Percentiles rank a stretch among this genome's conserved stretches.
Evolutionary conservation across 1,139 yeast genomes (phyloP).

Genomic region (Pichia sp.): DNA sequence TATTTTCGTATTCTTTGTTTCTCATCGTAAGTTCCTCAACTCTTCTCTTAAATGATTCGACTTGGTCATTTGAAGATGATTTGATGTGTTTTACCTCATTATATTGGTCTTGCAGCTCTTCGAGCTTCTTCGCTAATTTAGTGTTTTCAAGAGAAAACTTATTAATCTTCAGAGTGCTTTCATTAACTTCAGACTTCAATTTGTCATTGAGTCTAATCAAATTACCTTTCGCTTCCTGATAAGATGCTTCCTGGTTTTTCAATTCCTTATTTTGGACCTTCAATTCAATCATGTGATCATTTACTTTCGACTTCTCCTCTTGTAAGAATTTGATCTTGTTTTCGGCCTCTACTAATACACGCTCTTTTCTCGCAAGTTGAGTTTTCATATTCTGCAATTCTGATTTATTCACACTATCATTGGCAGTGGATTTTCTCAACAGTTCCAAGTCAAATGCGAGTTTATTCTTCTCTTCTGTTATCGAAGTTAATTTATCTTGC

Average conservation of each 20-base stretch:
- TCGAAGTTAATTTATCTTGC: conserved; percentile 13
- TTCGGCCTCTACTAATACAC: conserved; percentile 25
- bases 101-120: conserved; percentile 47
- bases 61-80: conserved; percentile 47
- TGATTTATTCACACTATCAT: conserved; percentile 30
- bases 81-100: conserved; percentile 46
- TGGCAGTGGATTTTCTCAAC: conserved; percentile 31
- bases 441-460: conserved; percentile 27
- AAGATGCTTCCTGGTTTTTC: conserved; percentile 35
- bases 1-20: conserved; percentile 56
- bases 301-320: conserved; percentile 39
- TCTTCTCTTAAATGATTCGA: conserved; percentile 61
- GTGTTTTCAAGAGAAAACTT: conserved; percentile 52
- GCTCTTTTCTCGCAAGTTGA: conserved; percentile 27
- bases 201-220: conserved; percentile 39
- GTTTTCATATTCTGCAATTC: conserved; percentile 31
- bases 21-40: conserved; percentile 73
- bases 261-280: conserved; percentile 42
- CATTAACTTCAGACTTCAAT: conserved; percentile 35
- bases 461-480: conserved; percentile 30
- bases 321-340: conserved; percentile 36
- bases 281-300: conserved; percentile 40
- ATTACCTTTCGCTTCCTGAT: conserved; percentile 38
- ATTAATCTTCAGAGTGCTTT: conserved; percentile 34
- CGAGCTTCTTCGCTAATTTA: conserved; percentile 44